These are phyloP conservation scores for Eucalyptus cladocalyx DNA, from an alignment of 345 rosid genomes.

Conservation along the genomic window DNA sequence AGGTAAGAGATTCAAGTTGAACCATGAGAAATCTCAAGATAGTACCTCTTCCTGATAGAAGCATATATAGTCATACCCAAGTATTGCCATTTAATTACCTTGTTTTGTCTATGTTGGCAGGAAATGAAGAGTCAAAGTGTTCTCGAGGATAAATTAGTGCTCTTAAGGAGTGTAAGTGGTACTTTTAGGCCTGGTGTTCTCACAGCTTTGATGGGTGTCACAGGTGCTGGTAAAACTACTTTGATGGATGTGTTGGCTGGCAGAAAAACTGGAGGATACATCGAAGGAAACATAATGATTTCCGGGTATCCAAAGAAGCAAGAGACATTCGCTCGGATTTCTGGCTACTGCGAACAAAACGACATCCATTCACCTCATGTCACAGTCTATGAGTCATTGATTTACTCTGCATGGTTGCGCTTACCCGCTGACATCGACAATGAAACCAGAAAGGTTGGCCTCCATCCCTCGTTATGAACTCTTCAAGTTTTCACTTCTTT, in stretches of 20 bases:
- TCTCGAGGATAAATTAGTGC: constrained; percentile 27
- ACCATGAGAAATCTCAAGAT: background rate
- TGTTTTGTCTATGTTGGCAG: background rate
- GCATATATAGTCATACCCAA: background rate
- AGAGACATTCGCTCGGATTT: constrained; percentile 49
- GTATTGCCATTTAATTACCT: background rate
- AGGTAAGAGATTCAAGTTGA: constrained; percentile 8
- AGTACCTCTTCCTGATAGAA: background rate
- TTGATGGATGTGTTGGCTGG: constrained; percentile 52
- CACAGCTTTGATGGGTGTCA: constrained; percentile 47
- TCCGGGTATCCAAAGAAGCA: constrained; percentile 51
- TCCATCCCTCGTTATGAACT: background rate
- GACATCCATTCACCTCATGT: constrained; percentile 51
- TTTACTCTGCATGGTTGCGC: constrained; percentile 53
- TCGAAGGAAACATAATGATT: constrained; percentile 22
- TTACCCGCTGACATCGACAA: constrained; percentile 15
- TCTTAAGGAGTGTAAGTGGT: constrained; percentile 37
- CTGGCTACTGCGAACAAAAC: constrained; percentile 52
- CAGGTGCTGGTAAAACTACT: constrained; percentile 55
- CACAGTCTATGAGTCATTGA: constrained; percentile 37
- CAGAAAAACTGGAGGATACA: constrained; percentile 44
- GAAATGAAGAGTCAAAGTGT: constrained; percentile 39
- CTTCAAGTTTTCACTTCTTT: background rate
- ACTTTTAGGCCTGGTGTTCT: constrained; percentile 48
- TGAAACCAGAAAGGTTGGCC: constrained; percentile 23